phyloP scores from a whole-genome alignment of 2,329 filamentous ascomycete species.

The Colletotrichum filicis region DNA sequence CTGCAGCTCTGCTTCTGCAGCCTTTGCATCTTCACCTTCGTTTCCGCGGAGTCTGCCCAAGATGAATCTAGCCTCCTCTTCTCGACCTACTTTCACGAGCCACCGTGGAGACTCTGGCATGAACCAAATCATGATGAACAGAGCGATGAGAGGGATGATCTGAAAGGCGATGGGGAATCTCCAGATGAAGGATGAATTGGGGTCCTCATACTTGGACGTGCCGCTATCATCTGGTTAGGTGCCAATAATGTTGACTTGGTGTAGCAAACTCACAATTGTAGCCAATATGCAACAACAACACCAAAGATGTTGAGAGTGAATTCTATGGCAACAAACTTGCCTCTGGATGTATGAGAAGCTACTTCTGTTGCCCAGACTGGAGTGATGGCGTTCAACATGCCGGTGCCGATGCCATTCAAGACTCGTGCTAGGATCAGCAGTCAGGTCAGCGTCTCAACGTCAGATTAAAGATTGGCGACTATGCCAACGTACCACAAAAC shows the following conservation, averaged over 20 bases:
- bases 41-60: constrained; percentile 72
- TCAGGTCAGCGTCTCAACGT: background rate
- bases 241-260: background rate
- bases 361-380: constrained; percentile 80
- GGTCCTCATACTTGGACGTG: constrained; percentile 54
- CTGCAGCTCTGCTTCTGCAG: constrained; percentile 70
- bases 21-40: constrained; percentile 51
- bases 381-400: constrained; percentile 76
- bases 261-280: constrained; percentile 53
- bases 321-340: constrained; percentile 76
- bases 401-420: constrained; percentile 74
- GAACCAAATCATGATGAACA: constrained; percentile 69
- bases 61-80: constrained; percentile 75
- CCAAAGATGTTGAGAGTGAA: constrained; percentile 70
- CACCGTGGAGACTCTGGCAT: constrained; percentile 78
- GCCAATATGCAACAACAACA: constrained; percentile 65
- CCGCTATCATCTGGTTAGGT: constrained; percentile 30
- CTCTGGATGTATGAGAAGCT: constrained; percentile 73
- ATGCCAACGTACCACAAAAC: constrained; percentile 64
- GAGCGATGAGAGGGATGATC: constrained; percentile 69
- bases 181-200: constrained; percentile 70
- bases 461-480: too few relatives aligned
- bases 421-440: constrained; percentile 57
- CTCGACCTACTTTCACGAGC: constrained; percentile 73
- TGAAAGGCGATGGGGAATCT: constrained; percentile 78